These are phyloP conservation scores for Albizia julibrissin DNA, from an alignment of 306 rosid genomes.

Conservation along the genomic window DNA sequence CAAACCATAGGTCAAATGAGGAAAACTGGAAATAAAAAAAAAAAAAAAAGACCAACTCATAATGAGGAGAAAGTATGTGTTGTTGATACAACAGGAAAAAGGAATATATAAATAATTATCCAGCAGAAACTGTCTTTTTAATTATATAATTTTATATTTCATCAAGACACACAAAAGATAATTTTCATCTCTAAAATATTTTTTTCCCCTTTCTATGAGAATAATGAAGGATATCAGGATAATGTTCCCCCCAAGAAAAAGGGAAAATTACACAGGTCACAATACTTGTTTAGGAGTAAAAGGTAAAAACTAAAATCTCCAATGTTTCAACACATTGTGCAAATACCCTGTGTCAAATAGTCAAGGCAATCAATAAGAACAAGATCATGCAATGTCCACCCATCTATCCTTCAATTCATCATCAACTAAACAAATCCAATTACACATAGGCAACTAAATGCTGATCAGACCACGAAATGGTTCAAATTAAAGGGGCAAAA, in stretches of 20 bases:
- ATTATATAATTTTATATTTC: background rate
- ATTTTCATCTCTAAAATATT: background rate
- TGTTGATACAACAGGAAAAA: background rate
- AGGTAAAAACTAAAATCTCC: background rate
- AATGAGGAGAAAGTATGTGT: background rate
- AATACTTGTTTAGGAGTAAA: background rate
- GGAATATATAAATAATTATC: too few relatives aligned
- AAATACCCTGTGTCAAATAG: background rate
- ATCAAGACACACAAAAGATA: background rate
- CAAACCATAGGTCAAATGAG: background rate
- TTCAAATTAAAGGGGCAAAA: conserved; percentile 21
- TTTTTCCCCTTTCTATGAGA: background rate
- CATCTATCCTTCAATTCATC: background rate
- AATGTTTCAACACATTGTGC: background rate
- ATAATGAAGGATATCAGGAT: background rate
- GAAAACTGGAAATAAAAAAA: too few relatives aligned
- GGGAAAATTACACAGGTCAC: background rate
- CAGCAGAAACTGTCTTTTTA: background rate
- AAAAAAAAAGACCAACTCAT: too few relatives aligned
- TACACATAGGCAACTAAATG: background rate
- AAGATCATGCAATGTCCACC: conserved; percentile 6
- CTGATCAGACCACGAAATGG: conserved; percentile 14
- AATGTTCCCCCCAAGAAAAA: background rate
- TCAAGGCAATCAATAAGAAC: conserved; percentile 7
- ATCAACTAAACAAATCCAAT: background rate